Percentiles rank a stretch among this genome's conserved stretches.
Conservation (phyloP, 768 basidiomycete genomes). For the Sarcodon sp. region DNA sequence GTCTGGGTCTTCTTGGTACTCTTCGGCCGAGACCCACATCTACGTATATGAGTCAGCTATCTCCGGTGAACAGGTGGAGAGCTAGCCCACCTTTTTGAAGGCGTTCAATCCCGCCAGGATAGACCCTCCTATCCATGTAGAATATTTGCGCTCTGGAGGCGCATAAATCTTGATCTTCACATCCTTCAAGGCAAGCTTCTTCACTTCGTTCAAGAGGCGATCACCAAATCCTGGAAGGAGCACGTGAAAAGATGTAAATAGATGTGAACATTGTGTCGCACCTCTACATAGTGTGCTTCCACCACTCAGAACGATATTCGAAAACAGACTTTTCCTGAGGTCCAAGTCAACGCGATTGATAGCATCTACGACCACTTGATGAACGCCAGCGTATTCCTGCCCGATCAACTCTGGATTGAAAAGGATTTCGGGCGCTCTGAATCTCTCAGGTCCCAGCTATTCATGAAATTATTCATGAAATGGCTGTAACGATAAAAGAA, state of each 20-base stretch:
- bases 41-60: slow-evolving; percentile 17
- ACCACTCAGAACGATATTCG: slow-evolving; percentile 93
- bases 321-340: slow-evolving; percentile 87
- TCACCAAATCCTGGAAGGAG: slow-evolving; percentile 77
- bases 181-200: slow-evolving; percentile 90
- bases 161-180: slow-evolving; percentile 99
- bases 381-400: slow-evolving; percentile 92
- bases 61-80: background rate
- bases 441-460: slow-evolving; percentile 89
- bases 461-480: slow-evolving; percentile 4
- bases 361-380: slow-evolving; percentile 97
- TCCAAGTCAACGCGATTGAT: slow-evolving; percentile 95
- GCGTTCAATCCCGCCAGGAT: slow-evolving; percentile 93
- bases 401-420: slow-evolving; percentile 98
- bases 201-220: slow-evolving; percentile 90
- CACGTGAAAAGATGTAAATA: slow-evolving; percentile 9
- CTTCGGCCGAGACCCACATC: slow-evolving; percentile 99
- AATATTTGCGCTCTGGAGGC: slow-evolving; percentile 98
- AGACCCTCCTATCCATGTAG: slow-evolving; percentile 94
- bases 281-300: slow-evolving; percentile 94
- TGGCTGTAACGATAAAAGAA: slow-evolving; percentile 3
- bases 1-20: slow-evolving; percentile 98
- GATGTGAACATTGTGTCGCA: slow-evolving; percentile 19
- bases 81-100: slow-evolving; percentile 77
- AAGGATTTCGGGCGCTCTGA: slow-evolving; percentile 92